A percentile compares a stretch with the other conserved stretches of the same genome.
These are phyloP conservation scores for Paraphoma chrysanthemicola DNA, from an alignment of 2,329 filamentous ascomycete species.

Conservation along the genomic window DNA sequence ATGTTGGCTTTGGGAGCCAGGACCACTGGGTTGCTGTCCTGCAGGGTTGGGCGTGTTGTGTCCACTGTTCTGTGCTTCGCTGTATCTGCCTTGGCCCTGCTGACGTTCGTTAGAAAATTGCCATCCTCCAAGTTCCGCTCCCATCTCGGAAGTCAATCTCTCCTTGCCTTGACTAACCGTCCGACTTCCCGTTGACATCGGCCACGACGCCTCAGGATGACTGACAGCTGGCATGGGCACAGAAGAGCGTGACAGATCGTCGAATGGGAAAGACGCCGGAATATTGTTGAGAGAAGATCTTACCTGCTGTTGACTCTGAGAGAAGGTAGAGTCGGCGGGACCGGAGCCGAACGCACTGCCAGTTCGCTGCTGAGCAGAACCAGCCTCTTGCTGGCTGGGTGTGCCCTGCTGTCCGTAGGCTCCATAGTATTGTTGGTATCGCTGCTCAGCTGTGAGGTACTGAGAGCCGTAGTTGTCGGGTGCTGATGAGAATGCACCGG, in stretches of 20 bases:
- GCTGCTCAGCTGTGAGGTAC: conserved; percentile 82
- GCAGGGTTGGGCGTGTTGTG: conserved; percentile 89
- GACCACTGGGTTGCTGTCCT: conserved; percentile 58
- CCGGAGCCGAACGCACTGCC: conserved; percentile 76
- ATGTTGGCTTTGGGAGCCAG: conserved; percentile 55
- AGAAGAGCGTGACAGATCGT: background rate
- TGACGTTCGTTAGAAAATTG: conserved; percentile 21
- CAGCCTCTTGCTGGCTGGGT: conserved; percentile 72
- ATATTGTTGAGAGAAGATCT: conserved; percentile 21
- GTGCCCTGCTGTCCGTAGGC: conserved; percentile 59
- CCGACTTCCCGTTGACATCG: conserved; percentile 8
- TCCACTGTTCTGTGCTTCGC: conserved; percentile 83
- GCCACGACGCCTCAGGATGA: conserved; percentile 3
- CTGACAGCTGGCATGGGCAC: background rate
- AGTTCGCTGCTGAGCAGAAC: conserved; percentile 74
- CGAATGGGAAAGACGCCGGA: conserved; percentile 1
- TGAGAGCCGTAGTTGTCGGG: conserved; percentile 77
- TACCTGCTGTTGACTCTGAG: conserved; percentile 68
- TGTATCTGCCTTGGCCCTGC: conserved; percentile 70
- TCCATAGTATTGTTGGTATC: conserved; percentile 73
- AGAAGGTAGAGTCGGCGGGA: conserved; percentile 65
- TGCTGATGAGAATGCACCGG: conserved; percentile 74
- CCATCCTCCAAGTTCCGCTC: conserved; percentile 1
- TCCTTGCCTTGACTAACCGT: conserved; percentile 6
- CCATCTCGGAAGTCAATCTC: conserved; percentile 7